phyloP scores from a whole-genome alignment of 495 filamentous ascomycete species.

The Paragyromitra xinjiangensis region DNA sequence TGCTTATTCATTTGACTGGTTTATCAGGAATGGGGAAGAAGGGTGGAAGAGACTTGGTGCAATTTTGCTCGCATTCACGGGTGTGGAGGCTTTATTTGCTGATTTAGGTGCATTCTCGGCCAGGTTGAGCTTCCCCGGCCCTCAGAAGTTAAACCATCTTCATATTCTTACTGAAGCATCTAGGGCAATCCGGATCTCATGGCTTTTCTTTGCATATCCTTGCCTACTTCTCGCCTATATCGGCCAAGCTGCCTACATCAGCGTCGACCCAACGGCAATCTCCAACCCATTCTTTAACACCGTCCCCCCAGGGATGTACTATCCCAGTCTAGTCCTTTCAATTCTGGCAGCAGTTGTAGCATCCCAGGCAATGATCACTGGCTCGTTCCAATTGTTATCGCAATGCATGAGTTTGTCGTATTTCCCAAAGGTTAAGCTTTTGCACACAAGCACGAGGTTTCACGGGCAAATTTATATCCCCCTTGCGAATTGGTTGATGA shows the following conservation, averaged over 20 bases:
- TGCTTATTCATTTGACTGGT: constrained; percentile 69
- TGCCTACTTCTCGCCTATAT: constrained; percentile 76
- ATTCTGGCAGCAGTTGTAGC: constrained; percentile 77
- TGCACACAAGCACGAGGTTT: constrained; percentile 72
- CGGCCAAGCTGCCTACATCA: constrained; percentile 78
- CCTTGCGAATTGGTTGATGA: constrained; percentile 75
- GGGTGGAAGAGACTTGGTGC: constrained; percentile 76
- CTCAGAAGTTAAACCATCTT: neutral
- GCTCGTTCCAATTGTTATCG: constrained; percentile 73
- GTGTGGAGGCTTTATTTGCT: constrained; percentile 78
- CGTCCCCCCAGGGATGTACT: constrained; percentile 72
- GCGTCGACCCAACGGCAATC: constrained; percentile 62
- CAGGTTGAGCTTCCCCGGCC: constrained; percentile 45
- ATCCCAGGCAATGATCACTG: constrained; percentile 80
- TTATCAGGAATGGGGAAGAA: constrained; percentile 68
- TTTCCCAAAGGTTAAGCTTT: constrained; percentile 75
- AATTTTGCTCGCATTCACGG: constrained; percentile 75
- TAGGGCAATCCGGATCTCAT: constrained; percentile 71
- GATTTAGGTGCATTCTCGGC: constrained; percentile 74
- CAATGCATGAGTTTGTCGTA: constrained; percentile 80
- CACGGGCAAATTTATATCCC: constrained; percentile 78
- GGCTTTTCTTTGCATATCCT: constrained; percentile 71
- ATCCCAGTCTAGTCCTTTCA: constrained; percentile 71
- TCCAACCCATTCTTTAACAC: constrained; percentile 76
- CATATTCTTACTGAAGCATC: constrained; percentile 24